Percentiles rank a stretch among this genome's conserved stretches.
phyloP scores from a whole-genome alignment of 1,139 yeast species.

The Kodamaea sp. region DNA sequence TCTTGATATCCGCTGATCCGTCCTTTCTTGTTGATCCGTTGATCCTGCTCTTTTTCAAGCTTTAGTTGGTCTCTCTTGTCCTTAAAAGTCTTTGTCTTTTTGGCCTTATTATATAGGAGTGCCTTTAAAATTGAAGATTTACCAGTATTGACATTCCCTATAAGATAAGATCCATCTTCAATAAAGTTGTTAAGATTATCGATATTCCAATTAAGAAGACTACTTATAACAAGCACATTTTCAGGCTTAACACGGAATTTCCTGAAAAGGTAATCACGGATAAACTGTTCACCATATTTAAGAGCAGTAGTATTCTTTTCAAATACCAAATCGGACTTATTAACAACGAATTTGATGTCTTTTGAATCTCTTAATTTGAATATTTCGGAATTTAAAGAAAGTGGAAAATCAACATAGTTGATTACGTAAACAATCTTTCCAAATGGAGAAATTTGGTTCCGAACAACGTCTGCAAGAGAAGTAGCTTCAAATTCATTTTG shows the following conservation, averaged over 20 bases:
- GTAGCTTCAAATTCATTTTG: constrained; percentile 34
- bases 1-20: constrained; percentile 9
- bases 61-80: constrained; percentile 11
- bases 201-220: constrained; percentile 51
- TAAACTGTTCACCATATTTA: constrained; percentile 42
- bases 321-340: constrained; percentile 55
- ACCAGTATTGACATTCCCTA: constrained; percentile 77
- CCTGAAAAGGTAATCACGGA: constrained; percentile 38
- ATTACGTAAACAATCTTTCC: constrained; percentile 57
- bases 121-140: constrained; percentile 63
- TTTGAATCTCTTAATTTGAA: constrained; percentile 32
- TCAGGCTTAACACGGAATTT: constrained; percentile 40
- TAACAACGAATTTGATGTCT: constrained; percentile 49
- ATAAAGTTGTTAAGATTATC: constrained; percentile 34
- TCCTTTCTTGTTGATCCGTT: constrained; percentile 9
- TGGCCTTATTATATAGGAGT: constrained; percentile 28
- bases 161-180: constrained; percentile 45
- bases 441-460: constrained; percentile 39
- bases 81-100: constrained; percentile 6
- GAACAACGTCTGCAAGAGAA: constrained; percentile 34
- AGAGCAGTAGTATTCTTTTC: constrained; percentile 27
- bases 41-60: constrained; percentile 19
- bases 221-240: constrained; percentile 50
- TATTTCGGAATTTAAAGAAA: constrained; percentile 44
- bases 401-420: constrained; percentile 69